These are phyloP conservation scores for Leccinum pachyderme DNA, from an alignment of 1,284 basidiomycete genomes.

Conservation along the genomic window DNA sequence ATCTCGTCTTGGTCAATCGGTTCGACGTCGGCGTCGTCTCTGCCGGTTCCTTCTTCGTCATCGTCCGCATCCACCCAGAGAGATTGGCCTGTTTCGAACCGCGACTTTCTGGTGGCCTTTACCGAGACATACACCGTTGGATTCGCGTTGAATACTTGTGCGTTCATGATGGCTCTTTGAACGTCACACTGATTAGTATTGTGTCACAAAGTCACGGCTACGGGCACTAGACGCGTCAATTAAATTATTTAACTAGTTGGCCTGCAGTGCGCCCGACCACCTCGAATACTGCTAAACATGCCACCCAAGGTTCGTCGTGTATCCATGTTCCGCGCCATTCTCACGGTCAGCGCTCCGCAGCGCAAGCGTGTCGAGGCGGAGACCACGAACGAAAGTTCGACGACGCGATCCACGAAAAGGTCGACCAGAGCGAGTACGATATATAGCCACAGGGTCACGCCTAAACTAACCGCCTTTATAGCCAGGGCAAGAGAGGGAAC, in stretches of 20 bases:
- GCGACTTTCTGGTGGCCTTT: constrained; percentile 36
- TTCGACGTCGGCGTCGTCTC: constrained; percentile 40
- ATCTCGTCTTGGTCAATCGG: constrained; percentile 71
- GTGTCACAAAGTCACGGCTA: constrained; percentile 27
- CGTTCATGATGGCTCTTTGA: constrained; percentile 35
- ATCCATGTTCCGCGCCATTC: background rate
- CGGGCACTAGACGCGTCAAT: constrained; percentile 21
- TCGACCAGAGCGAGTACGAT: constrained; percentile 39
- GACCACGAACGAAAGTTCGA: constrained; percentile 24
- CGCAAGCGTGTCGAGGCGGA: constrained; percentile 40
- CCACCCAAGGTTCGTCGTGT: constrained; percentile 39
- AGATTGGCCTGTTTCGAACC: constrained; percentile 36
- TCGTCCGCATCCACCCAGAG: constrained; percentile 52
- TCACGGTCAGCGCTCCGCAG: constrained; percentile 25
- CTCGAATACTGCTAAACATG: constrained; percentile 21
- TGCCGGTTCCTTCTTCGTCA: constrained; percentile 30
- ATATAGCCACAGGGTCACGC: constrained; percentile 2
- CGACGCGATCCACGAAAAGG: constrained; percentile 48
- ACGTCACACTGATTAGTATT: constrained; percentile 14
- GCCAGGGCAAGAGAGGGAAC: constrained; percentile 16
- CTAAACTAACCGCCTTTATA: constrained; percentile 10
- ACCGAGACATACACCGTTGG: constrained; percentile 55
- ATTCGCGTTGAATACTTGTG: constrained; percentile 63
- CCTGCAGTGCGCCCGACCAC: background rate
- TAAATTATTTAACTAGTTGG: constrained; percentile 24